A percentile compares a stretch with the other conserved stretches of the same genome.
phyloP scores from a whole-genome alignment of 2,329 filamentous ascomycete species.

The Trichoderma oligosporum region DNA sequence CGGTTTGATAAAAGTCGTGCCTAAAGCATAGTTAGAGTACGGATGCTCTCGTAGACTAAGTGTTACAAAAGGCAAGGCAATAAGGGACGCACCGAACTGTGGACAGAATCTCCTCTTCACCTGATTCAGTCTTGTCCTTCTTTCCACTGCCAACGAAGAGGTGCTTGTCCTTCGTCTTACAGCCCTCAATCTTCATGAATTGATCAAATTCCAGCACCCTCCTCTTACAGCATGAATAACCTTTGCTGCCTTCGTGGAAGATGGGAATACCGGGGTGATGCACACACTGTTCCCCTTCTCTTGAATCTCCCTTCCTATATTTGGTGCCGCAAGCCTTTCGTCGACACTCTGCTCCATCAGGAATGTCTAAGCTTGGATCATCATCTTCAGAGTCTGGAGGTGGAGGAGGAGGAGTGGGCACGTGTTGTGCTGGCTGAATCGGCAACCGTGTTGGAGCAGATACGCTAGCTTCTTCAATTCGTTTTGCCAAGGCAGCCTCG shows the following conservation, averaged over 20 bases:
- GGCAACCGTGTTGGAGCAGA: constrained; percentile 40
- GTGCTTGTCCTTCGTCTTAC: constrained; percentile 75
- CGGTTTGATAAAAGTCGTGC: constrained; percentile 93
- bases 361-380: constrained; percentile 69
- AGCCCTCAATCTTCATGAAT: constrained; percentile 94
- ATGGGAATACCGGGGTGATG: constrained; percentile 88
- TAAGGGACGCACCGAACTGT: constrained; percentile 60
- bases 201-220: constrained; percentile 95
- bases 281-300: constrained; percentile 73
- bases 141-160: constrained; percentile 77
- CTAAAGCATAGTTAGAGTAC: constrained; percentile 22
- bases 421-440: constrained; percentile 44
- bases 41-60: background rate
- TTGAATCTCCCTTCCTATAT: constrained; percentile 58
- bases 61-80: background rate
- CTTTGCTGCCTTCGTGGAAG: constrained; percentile 98
- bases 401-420: constrained; percentile 53
- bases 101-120: constrained; percentile 71
- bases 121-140: constrained; percentile 49
- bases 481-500: constrained; percentile 40
- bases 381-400: constrained; percentile 82
- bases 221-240: constrained; percentile 94
- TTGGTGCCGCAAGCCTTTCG: constrained; percentile 67
- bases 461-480: constrained; percentile 49
- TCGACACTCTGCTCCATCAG: constrained; percentile 71